Conservation (phyloP, 2,329 filamentous ascomycete genomes). For the Periconia digitata region DNA sequence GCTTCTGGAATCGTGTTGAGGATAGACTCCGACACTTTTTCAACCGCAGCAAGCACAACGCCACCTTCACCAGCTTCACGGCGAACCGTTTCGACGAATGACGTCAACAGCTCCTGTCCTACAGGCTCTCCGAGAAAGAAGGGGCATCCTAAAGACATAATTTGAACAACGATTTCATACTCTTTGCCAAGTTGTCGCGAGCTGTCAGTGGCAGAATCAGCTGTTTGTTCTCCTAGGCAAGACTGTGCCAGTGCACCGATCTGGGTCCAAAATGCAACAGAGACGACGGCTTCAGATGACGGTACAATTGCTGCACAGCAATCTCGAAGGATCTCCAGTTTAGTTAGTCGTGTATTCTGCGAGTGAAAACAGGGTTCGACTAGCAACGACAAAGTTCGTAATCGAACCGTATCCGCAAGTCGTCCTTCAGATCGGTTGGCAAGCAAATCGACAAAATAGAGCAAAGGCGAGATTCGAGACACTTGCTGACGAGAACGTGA, state of each 20-base stretch:
- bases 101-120: slow-evolving; percentile 54
- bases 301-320: slow-evolving; percentile 27
- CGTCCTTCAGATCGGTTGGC: slow-evolving; percentile 46
- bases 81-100: slow-evolving; percentile 59
- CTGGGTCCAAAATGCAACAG: slow-evolving; percentile 31
- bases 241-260: slow-evolving; percentile 21
- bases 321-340: slow-evolving; percentile 44
- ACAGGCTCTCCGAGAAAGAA: slow-evolving; percentile 19
- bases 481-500: slow-evolving; percentile 55
- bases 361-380: slow-evolving; percentile 61
- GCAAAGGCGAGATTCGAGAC: slow-evolving; percentile 60
- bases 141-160: slow-evolving; percentile 64
- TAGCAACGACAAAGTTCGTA: slow-evolving; percentile 47
- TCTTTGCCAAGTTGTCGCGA: slow-evolving; percentile 61
- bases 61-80: slow-evolving; percentile 67
- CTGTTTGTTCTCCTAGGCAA: slow-evolving; percentile 24
- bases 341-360: slow-evolving; percentile 37
- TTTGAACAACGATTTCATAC: slow-evolving; percentile 68
- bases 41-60: slow-evolving; percentile 66
- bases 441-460: slow-evolving; percentile 67
- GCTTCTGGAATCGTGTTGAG: slow-evolving; percentile 20
- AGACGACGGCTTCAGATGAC: slow-evolving; percentile 21
- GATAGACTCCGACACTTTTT: slow-evolving; percentile 63
- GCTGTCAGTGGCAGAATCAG: slow-evolving; percentile 24
- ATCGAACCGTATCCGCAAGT: slow-evolving; percentile 42